Base-by-base conservation (phyloP, 345 rosid genomes). In the Sisymbrium altissimum region DNA sequence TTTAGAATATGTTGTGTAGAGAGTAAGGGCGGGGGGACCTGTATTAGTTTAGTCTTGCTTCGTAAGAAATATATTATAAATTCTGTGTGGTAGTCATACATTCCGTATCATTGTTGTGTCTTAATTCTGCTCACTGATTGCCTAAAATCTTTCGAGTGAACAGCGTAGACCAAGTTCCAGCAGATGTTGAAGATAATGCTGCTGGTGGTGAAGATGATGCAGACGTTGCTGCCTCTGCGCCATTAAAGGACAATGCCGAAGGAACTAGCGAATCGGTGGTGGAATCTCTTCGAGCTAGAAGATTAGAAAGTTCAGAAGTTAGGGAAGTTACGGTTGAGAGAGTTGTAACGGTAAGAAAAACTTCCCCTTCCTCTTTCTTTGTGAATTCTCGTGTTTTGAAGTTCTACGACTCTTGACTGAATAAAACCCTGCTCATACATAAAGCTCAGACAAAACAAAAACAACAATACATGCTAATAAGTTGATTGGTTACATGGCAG, bases 141-240 rank as follows among this genome's bases (percentile, higher is more conserved):
- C 44, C 50, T 59, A 61, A 64, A 57, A 52, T 66, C 61, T 58
- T 76, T 27, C 62, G 61, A 19, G 33, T 30, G 64, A 41, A 64
- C 88, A 88, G 93, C 81, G 76, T 74, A 33, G 81, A 75, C 40
- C 69, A 81, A 66, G 81, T 71, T 50, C 79, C 75, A 18, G 83
- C 68, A 41, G 54, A 70, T 81, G 79, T 66, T 46, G 53, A 81
- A 78, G 69, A 65, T 52, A 66, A 44, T 35, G 75, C 72, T 64
- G 77, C 69, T 48, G 75, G 70, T 54, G 71, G 45, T 70, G 70
- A 48, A 46, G 70, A 25, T 69, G 74, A 45, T 23, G 85, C 33
- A 48, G 78, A 83, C 56, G 48, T 40, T 73, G 60, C 81, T 64
- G 67, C 73, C 21, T 52, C 80, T 63, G 72, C 9, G 36, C 66